These are phyloP conservation scores for Samsoniella hepiali DNA, from an alignment of 2,329 filamentous ascomycete genomes.

Conservation along the genomic window DNA sequence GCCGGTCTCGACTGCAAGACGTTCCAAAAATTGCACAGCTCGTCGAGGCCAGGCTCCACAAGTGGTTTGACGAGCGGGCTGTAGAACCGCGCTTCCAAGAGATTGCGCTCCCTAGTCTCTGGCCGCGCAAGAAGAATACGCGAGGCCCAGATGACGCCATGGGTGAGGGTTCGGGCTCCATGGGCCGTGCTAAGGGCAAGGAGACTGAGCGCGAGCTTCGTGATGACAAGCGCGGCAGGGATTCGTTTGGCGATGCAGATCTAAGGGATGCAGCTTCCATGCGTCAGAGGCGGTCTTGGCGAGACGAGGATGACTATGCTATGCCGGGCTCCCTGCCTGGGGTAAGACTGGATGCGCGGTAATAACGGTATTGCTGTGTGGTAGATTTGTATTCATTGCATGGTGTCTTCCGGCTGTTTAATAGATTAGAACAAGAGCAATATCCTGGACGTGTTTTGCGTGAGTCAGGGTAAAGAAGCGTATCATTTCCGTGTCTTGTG, in stretches of 20 bases:
- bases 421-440: background rate
- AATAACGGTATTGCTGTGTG: background rate
- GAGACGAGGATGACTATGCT: constrained; percentile 39
- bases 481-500: background rate
- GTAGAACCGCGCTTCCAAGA: constrained; percentile 86
- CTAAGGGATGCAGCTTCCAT: constrained; percentile 38
- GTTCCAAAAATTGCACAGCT: constrained; percentile 86
- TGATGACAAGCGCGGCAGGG: constrained; percentile 48
- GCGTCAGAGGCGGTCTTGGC: constrained; percentile 37
- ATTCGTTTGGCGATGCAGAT: constrained; percentile 42
- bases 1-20: constrained; percentile 75
- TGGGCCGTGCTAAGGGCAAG: constrained; percentile 52
- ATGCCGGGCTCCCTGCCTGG: constrained; percentile 49
- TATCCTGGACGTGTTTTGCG: background rate
- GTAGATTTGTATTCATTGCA: background rate
- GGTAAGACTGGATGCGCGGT: constrained; percentile 31
- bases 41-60: constrained; percentile 74
- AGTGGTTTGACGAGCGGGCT: constrained; percentile 83
- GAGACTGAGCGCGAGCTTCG: constrained; percentile 50
- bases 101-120: constrained; percentile 76
- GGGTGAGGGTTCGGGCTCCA: constrained; percentile 43
- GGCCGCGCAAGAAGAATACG: constrained; percentile 82
- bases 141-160: constrained; percentile 64
- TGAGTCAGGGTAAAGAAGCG: background rate
- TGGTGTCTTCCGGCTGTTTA: background rate